These are phyloP conservation scores for Paraleonurus japonicus DNA, from an alignment of 257 asterid genomes.

Conservation along the genomic window DNA sequence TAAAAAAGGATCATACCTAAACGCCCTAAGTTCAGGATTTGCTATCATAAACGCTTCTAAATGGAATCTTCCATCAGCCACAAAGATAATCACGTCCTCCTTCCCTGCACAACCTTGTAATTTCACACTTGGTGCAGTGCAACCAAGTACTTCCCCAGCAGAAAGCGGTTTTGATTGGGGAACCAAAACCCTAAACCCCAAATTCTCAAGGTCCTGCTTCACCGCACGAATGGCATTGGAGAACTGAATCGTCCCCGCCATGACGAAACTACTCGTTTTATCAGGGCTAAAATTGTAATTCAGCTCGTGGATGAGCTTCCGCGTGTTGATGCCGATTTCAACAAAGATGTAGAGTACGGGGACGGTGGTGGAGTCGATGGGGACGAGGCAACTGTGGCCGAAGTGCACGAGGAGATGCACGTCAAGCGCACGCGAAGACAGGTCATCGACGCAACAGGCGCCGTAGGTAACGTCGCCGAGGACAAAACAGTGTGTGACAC, in stretches of 20 bases:
- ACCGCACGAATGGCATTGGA: constrained; percentile 79
- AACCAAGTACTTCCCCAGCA: constrained; percentile 93
- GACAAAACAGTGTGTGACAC: constrained; percentile 69
- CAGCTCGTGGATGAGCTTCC: constrained; percentile 56
- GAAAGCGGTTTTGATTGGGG: constrained; percentile 96
- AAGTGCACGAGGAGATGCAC: constrained; percentile 85
- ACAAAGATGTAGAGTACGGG: constrained; percentile 87
- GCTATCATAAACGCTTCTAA: constrained; percentile 98
- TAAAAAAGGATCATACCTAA: constrained; percentile 78
- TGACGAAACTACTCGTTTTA: constrained; percentile 41
- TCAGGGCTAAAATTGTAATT: constrained; percentile 56
- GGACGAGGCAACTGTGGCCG: constrained; percentile 95
- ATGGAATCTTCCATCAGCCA: constrained; percentile 96
- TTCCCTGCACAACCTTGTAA: constrained; percentile 29
- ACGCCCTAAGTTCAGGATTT: constrained; percentile 67
- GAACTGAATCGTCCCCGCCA: constrained; percentile 95
- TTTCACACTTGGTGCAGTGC: constrained; percentile 85
- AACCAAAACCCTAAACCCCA: constrained; percentile 77
- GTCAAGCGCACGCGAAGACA: constrained; percentile 82
- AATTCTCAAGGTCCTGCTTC: constrained; percentile 73
- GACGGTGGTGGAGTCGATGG: constrained; percentile 67
- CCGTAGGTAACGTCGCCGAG: constrained; percentile 98
- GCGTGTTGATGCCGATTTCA: constrained; percentile 64
- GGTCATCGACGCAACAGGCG: constrained; percentile 95
- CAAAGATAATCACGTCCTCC: constrained; percentile 64